phyloP scores from a whole-genome alignment of 2,329 filamentous ascomycete genomes.

The Iodosphaeria phyllophila region DNA sequence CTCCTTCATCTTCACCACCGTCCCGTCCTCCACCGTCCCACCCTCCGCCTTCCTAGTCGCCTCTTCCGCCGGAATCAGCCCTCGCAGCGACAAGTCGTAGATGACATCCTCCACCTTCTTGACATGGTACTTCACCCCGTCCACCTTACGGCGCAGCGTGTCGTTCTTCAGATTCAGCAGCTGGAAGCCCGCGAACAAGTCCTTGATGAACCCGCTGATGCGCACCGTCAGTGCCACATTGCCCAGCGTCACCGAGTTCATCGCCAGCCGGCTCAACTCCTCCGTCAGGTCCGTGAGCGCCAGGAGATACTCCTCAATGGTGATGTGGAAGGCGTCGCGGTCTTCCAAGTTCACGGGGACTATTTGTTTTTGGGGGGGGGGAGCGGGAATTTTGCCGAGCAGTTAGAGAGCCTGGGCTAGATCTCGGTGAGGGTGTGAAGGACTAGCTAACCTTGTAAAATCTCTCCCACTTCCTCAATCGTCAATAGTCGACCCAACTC shows the following conservation, averaged over 20 bases:
- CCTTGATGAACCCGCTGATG: conserved; percentile 86
- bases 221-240: conserved; percentile 73
- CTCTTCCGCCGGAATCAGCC: conserved; percentile 44
- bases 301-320: conserved; percentile 91
- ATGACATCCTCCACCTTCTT: conserved; percentile 98
- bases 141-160: conserved; percentile 65
- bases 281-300: conserved; percentile 75
- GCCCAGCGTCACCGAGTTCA: conserved; percentile 84
- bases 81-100: conserved; percentile 80
- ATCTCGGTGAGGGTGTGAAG: no score
- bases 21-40: no score
- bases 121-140: conserved; percentile 91
- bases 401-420: no score
- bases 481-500: conserved; percentile 54
- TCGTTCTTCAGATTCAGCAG: conserved; percentile 97
- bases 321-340: conserved; percentile 79
- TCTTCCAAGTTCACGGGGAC: conserved; percentile 87
- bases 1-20: no score
- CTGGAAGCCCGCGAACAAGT: conserved; percentile 90
- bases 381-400: no score
- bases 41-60: no score
- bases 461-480: conserved; percentile 68
- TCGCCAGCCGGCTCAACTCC: conserved; percentile 76
- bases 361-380: conserved; percentile 19
- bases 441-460: conserved; percentile 48